Conservation (phyloP, 371 early-diverging fungal genomes). For the Globomyces sp. region DNA sequence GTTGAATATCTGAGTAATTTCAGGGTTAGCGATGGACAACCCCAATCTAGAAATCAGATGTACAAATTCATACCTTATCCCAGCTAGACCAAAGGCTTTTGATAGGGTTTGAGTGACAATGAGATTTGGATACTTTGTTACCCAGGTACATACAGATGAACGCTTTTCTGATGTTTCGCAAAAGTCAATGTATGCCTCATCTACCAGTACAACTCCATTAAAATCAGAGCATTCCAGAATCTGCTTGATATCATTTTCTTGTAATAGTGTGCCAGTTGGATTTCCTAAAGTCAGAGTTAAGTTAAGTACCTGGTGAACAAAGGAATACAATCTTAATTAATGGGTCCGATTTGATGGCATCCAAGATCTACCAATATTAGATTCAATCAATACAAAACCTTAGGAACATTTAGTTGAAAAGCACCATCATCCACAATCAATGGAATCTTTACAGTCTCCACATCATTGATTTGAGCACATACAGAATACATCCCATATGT, state of each 20-base stretch:
- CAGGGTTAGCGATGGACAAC: slow-evolving; percentile 76
- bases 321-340: slow-evolving; percentile 86
- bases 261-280: slow-evolving; percentile 88
- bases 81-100: slow-evolving; percentile 97
- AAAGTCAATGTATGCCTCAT: slow-evolving; percentile 98
- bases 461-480: slow-evolving; percentile 91
- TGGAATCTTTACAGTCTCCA: slow-evolving; percentile 76
- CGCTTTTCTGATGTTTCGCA: slow-evolving; percentile 30
- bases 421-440: slow-evolving; percentile 67
- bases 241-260: slow-evolving; percentile 64
- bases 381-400: slow-evolving; percentile 45
- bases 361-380: slow-evolving; percentile 52
- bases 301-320: slow-evolving; percentile 82
- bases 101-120: slow-evolving; percentile 95
- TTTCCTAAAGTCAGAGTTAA: slow-evolving; percentile 43
- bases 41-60: slow-evolving; percentile 57
- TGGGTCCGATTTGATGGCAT: slow-evolving; percentile 61
- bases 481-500: slow-evolving; percentile 99
- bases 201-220: slow-evolving; percentile 88
- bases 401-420: slow-evolving; percentile 78
- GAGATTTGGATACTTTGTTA: slow-evolving; percentile 81
- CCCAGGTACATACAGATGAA: slow-evolving; percentile 65
- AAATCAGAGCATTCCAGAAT: slow-evolving; percentile 66
- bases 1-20: slow-evolving; percentile 84
- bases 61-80: slow-evolving; percentile 65